These are phyloP conservation scores for Penicillium brasilianum DNA, from an alignment of 2,329 filamentous ascomycete species.

Conservation along the genomic window DNA sequence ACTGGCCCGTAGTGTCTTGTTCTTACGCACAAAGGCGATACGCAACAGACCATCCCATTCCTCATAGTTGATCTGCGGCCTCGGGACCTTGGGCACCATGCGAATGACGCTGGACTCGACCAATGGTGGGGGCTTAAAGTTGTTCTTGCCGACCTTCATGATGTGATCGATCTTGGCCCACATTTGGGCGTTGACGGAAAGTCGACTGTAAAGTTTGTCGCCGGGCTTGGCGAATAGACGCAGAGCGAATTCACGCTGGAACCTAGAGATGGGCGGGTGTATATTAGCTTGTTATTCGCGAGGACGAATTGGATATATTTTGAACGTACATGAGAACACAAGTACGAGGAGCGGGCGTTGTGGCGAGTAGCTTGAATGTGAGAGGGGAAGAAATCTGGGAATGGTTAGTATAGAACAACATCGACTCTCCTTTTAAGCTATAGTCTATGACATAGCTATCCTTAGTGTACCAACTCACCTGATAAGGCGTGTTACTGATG, in stretches of 20 bases:
- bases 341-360: conserved; percentile 78
- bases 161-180: conserved; percentile 74
- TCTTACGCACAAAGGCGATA: conserved; percentile 84
- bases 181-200: conserved; percentile 93
- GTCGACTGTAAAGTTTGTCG: conserved; percentile 86
- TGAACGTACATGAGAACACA: conserved; percentile 76
- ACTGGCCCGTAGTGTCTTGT: conserved; percentile 82
- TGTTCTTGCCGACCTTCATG: conserved; percentile 94
- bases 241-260: conserved; percentile 89
- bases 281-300: conserved; percentile 57
- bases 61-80: conserved; percentile 87
- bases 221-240: conserved; percentile 85
- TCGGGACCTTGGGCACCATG: conserved; percentile 82
- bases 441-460: neutral
- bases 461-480: conserved; percentile 50
- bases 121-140: conserved; percentile 92
- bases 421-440: too few relatives aligned
- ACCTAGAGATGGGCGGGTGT: conserved; percentile 21
- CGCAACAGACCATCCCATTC: conserved; percentile 92
- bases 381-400: conserved; percentile 82
- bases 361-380: conserved; percentile 85
- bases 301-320: neutral
- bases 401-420: conserved; percentile 26
- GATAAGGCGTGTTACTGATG: conserved; percentile 77
- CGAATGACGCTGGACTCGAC: conserved; percentile 92